These are phyloP conservation scores for Sicyos edulis DNA, from an alignment of 306 rosid genomes.

Conservation along the genomic window DNA sequence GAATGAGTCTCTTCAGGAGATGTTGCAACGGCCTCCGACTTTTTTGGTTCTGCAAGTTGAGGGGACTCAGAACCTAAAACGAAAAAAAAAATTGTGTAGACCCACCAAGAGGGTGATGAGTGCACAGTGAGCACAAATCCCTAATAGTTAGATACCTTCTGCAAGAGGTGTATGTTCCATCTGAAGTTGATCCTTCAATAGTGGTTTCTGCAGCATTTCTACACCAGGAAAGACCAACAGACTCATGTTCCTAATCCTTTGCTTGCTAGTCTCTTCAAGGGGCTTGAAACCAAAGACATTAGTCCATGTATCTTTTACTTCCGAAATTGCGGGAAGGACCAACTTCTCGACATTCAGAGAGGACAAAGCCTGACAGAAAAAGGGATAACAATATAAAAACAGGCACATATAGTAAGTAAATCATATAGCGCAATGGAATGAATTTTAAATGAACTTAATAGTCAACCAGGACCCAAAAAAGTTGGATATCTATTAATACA, in stretches of 20 bases:
- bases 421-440: neutral
- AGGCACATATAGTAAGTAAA: neutral
- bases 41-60: slow-evolving; percentile 21
- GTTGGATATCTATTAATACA: neutral
- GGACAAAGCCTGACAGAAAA: slow-evolving; percentile 53
- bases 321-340: slow-evolving; percentile 87
- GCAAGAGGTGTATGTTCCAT: slow-evolving; percentile 28
- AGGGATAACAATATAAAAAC: slow-evolving; percentile 10
- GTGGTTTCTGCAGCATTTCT: slow-evolving; percentile 70
- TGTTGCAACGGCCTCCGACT: slow-evolving; percentile 21
- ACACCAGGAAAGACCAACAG: slow-evolving; percentile 79
- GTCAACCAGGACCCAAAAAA: neutral
- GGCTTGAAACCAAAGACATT: slow-evolving; percentile 73
- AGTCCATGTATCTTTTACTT: slow-evolving; percentile 78
- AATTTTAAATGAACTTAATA: neutral
- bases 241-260: slow-evolving; percentile 51
- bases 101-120: neutral
- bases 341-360: slow-evolving; percentile 70
- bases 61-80: slow-evolving; percentile 36
- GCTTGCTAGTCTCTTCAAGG: slow-evolving; percentile 47
- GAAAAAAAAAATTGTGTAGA: neutral
- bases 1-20: slow-evolving; percentile 25
- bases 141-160: slow-evolving; percentile 36
- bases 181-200: slow-evolving; percentile 27
- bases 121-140: slow-evolving; percentile 1